Percentiles rank a stretch among this genome's conserved stretches.
These are phyloP conservation scores for Annulohypoxylon stygium DNA, from an alignment of 495 filamentous ascomycete genomes.

Conservation along the genomic window DNA sequence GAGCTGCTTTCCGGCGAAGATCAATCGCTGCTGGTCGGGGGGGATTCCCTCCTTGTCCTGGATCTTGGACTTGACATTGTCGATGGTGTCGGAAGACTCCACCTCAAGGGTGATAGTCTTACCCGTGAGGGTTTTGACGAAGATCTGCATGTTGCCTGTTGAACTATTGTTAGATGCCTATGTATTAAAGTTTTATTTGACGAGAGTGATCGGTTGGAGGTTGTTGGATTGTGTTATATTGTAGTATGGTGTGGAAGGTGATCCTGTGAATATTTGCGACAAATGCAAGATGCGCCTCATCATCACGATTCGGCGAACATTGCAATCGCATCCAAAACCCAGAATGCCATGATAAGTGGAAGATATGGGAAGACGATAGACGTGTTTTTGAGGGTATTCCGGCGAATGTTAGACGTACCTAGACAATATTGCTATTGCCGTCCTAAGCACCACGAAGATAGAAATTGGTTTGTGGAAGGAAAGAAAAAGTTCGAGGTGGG, in stretches of 20 bases:
- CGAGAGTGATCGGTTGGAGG: neutral
- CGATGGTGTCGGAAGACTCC: conserved; percentile 99
- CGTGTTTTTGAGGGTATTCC: neutral
- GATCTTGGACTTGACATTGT: conserved; percentile 97
- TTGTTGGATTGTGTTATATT: neutral
- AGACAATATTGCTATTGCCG: conserved; percentile 66
- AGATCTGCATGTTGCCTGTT: conserved; percentile 93
- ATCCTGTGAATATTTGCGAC: neutral
- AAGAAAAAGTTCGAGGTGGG: conserved; percentile 30
- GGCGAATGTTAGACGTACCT: conserved; percentile 61
- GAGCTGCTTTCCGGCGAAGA: conserved; percentile 99
- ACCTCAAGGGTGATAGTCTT: conserved; percentile 99
- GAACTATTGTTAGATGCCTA: neutral
- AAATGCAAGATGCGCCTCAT: conserved; percentile 3
- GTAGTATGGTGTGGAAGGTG: conserved; percentile 6
- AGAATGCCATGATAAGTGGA: neutral
- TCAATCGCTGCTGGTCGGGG: conserved; percentile 99
- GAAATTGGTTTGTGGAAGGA: conserved; percentile 44
- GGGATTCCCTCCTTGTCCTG: conserved; percentile 99
- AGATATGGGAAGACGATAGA: conserved; percentile 8
- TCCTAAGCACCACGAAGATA: conserved; percentile 69
- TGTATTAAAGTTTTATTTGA: neutral
- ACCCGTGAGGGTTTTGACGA: conserved; percentile 99
- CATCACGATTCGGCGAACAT: conserved; percentile 34
- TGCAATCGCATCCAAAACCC: conserved; percentile 2